phyloP scores from a whole-genome alignment of 345 rosid species.

The Eucalyptus virginea region DNA sequence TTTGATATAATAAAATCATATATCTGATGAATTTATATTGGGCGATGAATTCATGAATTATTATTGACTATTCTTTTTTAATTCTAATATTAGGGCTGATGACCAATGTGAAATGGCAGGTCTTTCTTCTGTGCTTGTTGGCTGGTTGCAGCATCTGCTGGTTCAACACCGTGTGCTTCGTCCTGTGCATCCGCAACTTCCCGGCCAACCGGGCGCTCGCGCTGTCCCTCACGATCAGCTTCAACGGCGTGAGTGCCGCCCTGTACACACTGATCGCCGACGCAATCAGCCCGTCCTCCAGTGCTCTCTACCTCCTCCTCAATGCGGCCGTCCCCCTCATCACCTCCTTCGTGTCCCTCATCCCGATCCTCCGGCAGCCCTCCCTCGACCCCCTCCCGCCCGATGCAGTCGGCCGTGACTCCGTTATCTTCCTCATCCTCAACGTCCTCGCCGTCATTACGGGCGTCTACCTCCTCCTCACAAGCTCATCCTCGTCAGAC shows the following conservation, averaged over 20 bases:
- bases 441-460: slow-evolving; percentile 63
- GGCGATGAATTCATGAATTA: not conserved
- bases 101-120: slow-evolving; percentile 23
- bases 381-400: slow-evolving; percentile 63
- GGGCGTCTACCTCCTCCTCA: slow-evolving; percentile 69
- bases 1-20: not conserved
- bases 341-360: slow-evolving; percentile 39
- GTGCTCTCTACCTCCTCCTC: slow-evolving; percentile 54
- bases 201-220: slow-evolving; percentile 71
- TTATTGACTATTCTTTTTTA: not conserved
- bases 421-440: slow-evolving; percentile 56
- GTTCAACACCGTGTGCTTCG: slow-evolving; percentile 97
- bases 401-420: slow-evolving; percentile 59
- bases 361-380: slow-evolving; percentile 87
- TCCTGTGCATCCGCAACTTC: slow-evolving; percentile 82
- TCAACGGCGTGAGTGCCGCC: slow-evolving; percentile 94
- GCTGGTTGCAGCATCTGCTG: slow-evolving; percentile 92
- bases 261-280: slow-evolving; percentile 65
- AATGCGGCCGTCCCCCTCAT: slow-evolving; percentile 70
- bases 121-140: slow-evolving; percentile 65
- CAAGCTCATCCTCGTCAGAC: slow-evolving; percentile 26
- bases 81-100: not conserved
- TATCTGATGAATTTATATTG: not conserved
- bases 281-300: slow-evolving; percentile 48
- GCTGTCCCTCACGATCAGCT: slow-evolving; percentile 80